phyloP scores from a whole-genome alignment of 75 land plant genomes.

The Sequoiadendron giganteum region DNA sequence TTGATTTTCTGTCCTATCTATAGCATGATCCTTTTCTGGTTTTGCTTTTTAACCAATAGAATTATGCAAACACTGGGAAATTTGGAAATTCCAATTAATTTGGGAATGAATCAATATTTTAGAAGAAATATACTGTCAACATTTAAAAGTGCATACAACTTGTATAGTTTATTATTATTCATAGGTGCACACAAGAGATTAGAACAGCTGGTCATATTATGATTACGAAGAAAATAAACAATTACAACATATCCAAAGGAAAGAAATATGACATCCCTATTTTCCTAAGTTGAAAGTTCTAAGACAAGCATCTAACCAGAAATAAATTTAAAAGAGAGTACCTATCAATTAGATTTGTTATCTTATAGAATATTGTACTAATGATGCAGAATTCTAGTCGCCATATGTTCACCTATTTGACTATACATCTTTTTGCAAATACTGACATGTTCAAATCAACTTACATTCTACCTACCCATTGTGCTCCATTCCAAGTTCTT shows the following conservation, averaged over 20 bases:
- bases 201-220: not conserved
- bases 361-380: not conserved
- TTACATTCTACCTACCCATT: constrained; percentile 63
- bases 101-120: not conserved
- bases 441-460: not conserved
- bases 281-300: too few relatives aligned
- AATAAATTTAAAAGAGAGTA: too few relatives aligned
- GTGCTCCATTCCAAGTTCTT: constrained; percentile 95
- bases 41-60: not conserved
- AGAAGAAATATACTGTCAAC: not conserved
- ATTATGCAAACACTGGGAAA: not conserved
- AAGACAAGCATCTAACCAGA: too few relatives aligned
- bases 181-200: not conserved
- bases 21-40: not conserved
- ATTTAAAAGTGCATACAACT: not conserved
- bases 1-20: not conserved
- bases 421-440: not conserved
- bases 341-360: too few relatives aligned
- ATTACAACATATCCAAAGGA: not conserved
- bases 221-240: not conserved
- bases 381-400: not conserved
- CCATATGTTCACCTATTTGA: not conserved
- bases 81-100: too few relatives aligned
- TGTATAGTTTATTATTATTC: not conserved
- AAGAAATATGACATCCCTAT: not conserved